Percentiles rank a stretch among this genome's conserved stretches.
Conservation (phyloP, 208 protist genomes). For the Acanthamoeba triangularis region DNA sequence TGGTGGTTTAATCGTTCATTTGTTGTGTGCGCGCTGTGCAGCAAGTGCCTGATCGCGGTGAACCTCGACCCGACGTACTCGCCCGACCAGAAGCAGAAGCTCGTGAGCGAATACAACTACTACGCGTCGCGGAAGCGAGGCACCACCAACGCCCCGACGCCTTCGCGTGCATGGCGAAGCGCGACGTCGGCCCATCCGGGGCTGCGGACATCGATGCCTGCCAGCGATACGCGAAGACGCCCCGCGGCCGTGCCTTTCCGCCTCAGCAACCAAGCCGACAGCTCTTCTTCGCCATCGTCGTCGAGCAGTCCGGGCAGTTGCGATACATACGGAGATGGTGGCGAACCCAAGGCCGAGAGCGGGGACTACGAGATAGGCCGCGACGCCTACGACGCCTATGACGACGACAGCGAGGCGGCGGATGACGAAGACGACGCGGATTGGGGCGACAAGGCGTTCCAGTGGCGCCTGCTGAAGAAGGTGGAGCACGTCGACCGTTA, state of each 20-base stretch:
- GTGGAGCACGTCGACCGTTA: background rate
- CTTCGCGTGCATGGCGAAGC: background rate
- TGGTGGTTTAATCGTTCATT: no score
- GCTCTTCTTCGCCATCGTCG: no score
- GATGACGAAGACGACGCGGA: background rate
- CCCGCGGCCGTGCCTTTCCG: no score
- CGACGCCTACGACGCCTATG: background rate
- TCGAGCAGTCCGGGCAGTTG: background rate
- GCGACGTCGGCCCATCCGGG: no score
- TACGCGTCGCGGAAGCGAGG: background rate
- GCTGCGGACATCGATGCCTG: no score
- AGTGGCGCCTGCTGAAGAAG: background rate
- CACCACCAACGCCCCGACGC: background rate
- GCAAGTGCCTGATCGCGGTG: slow-evolving; percentile 26
- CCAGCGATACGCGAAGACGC: no score
- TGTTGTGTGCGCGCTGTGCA: no score
- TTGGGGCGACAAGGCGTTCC: background rate
- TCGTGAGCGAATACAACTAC: background rate
- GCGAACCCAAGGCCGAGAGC: background rate
- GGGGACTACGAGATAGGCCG: background rate
- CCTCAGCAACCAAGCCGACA: no score
- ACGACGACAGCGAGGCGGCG: background rate
- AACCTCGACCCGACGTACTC: slow-evolving; percentile 42
- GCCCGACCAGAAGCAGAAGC: background rate
- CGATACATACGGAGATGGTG: background rate